Evolutionary conservation across 257 asterid genomes (phyloP), one percentile per base, ranked within the genome.

Genomic region (Linaria vulgaris): DNA sequence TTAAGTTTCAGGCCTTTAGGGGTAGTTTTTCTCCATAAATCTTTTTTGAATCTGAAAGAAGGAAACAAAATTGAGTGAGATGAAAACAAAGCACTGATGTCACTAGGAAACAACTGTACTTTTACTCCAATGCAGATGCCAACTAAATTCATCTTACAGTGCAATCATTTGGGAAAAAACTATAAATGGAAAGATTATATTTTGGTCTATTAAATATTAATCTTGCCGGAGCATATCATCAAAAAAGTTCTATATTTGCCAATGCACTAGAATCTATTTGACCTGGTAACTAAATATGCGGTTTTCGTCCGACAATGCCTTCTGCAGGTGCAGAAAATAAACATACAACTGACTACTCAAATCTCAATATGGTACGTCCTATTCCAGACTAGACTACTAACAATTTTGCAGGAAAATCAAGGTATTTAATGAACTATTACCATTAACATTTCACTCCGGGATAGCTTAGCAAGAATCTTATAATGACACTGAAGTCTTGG

Each of bases 1-100:
- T 84, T 94, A 72, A 94, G 74, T 69, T 85, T 94, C 70, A 94
- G 83, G 58, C 99, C 99, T 78, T 84, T 94, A 27, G 99, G 96
- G 43, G 82, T 82, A 47, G 83, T 75, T 79, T 87, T 87, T 84
- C 96, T 90, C 99, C 99, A 94, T 65, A 90, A 52, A 68, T 95
- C 96, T 76, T 85, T 79, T 77, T 94, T 90, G 72, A 76, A 90
- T 78, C 95, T 87, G 68, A 38, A 67, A 52, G 61, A 64, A 67
- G 3, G 17, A 49, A 54, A 69, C 12, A 55, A 59, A 64, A 68
- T 31, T 43, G 67, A 67, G 55, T 44, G 53, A 37, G 53, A 68
- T 4, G 34, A 69, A 10, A 41, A 16, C 46, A 59, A 22, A 53
- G 45, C 14, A 14, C 31, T 67, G 46, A 66, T 13, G 52, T 39